Base-by-base conservation (phyloP, 345 rosid species). In the Physaria fendleri region DNA sequence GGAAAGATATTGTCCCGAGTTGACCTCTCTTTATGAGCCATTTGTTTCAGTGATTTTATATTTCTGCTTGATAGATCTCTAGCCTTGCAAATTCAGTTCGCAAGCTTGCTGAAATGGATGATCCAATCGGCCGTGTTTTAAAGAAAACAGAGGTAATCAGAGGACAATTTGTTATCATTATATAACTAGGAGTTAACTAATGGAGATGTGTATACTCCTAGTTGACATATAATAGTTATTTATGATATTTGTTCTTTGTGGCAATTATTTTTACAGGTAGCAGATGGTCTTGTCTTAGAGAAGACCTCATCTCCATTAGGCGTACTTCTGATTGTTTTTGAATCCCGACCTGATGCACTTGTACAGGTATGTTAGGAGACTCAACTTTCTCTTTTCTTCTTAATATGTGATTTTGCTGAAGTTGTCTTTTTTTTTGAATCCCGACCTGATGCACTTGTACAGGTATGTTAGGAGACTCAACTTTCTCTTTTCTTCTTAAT, bases 251-350 rank as follows among this genome's bases (percentile, higher is more conserved):
- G 45, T 34, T 16, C 63, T 59, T 38, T 21, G 64, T 56, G 51
- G 3, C 35, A n/a, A 65, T 35, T 71, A 13, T 10, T 25, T 43
- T 51, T 66, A 39, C 92, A 90, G 99, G 69, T 94, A 43, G 92
- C 99, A 48, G 95, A 90, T 77, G 96, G 97, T 62, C 97, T 94
- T 27, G 35, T 87, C 57, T 64, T 94, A 49, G 99, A 94, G 81
- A 90, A 90, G 83, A 94, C 96, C 39, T 83, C 99, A 52, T 83
- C 87, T 64, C 95, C 99, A 46, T 76, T 94, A 76, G 99, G 97
- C 6, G 99, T 90, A 71, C 95, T 94, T 66, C 73, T 94, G 72
- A 85, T 94, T 76, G 84, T 94, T 69, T 94, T 94, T 62, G 99
- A 90, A 76, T 82, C 97, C 55, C 92, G 96, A 47, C 99, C 97